A percentile compares a stretch with the other conserved stretches of the same genome.
phyloP scores from a whole-genome alignment of 176 grass and related monocot genomes.

The Miscanthus lutarioriparius region DNA sequence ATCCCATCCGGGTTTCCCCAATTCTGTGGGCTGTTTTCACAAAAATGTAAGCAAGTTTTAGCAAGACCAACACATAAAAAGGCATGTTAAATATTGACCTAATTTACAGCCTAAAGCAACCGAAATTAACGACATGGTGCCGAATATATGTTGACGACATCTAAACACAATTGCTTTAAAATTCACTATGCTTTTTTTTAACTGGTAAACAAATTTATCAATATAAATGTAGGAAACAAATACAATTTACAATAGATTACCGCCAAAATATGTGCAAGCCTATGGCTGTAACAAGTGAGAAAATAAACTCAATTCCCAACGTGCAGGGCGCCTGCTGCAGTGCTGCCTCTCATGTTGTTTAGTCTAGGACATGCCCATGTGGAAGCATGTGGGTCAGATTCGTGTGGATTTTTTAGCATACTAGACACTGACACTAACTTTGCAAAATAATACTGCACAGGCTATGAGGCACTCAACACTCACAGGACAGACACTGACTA shows the following conservation, averaged over 20 bases:
- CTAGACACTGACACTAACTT: background rate
- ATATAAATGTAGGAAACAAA: background rate
- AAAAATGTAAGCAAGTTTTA: background rate
- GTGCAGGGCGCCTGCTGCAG: background rate
- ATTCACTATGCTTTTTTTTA: background rate
- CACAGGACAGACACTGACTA: background rate
- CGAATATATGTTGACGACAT: no score
- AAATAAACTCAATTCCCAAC: background rate
- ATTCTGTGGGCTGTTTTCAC: slow-evolving; percentile 43
- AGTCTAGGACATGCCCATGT: background rate
- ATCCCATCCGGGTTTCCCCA: slow-evolving; percentile 80
- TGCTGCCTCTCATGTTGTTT: background rate
- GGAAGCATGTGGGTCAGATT: background rate
- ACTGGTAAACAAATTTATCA: background rate
- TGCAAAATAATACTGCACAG: background rate
- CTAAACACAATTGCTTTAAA: background rate
- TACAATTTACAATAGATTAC: background rate
- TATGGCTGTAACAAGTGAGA: background rate
- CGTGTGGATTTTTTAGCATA: background rate
- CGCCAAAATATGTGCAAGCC: background rate
- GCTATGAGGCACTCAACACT: background rate
- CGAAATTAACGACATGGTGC: no score
- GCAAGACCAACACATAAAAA: background rate
- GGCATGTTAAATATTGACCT: background rate
- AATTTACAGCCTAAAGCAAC: background rate